phyloP scores from a whole-genome alignment of 2,329 filamentous ascomycete genomes.

The Ophiocordyceps robertsii region DNA sequence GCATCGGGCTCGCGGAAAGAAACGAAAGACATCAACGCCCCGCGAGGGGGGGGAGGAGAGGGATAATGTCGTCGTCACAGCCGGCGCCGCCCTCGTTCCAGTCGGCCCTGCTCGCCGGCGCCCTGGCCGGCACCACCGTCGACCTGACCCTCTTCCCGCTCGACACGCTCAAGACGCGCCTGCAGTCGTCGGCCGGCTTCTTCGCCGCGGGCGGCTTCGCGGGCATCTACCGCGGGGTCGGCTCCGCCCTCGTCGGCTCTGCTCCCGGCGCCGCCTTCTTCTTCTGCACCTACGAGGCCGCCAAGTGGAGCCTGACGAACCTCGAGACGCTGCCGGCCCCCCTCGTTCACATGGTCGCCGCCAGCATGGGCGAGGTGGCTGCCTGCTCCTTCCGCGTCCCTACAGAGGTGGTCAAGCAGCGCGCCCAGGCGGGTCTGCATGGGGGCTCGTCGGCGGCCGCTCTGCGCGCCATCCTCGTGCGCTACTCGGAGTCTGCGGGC shows the following conservation, averaged over 20 bases:
- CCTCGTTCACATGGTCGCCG: conserved; percentile 68
- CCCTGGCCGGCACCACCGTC: conserved; percentile 85
- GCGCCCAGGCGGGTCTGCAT: conserved; percentile 79
- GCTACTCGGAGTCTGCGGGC: conserved; percentile 17
- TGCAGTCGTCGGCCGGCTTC: conserved; percentile 72
- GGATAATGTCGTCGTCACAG: background rate
- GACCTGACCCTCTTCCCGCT: conserved; percentile 95
- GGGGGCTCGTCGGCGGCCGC: conserved; percentile 55
- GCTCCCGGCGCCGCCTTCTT: conserved; percentile 92
- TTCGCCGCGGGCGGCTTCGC: conserved; percentile 74
- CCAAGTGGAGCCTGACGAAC: conserved; percentile 40
- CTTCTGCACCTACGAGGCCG: conserved; percentile 84
- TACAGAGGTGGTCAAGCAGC: conserved; percentile 94
- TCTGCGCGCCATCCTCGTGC: conserved; percentile 54
- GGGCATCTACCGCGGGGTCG: conserved; percentile 87
- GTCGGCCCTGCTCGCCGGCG: conserved; percentile 63
- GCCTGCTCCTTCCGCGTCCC: conserved; percentile 88
- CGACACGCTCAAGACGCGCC: conserved; percentile 96
- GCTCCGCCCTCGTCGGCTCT: conserved; percentile 77
- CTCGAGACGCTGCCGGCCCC: conserved; percentile 14
- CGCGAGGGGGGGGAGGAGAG: background rate
- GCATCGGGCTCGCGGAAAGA: too few species aligned
- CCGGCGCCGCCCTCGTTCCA: conserved; percentile 32
- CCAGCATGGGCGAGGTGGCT: conserved; percentile 75
- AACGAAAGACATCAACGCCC: too few species aligned